Evolutionary conservation across 352 stramenopile species (phyloP).

Genomic region (Globisporangium spinosum): DNA sequence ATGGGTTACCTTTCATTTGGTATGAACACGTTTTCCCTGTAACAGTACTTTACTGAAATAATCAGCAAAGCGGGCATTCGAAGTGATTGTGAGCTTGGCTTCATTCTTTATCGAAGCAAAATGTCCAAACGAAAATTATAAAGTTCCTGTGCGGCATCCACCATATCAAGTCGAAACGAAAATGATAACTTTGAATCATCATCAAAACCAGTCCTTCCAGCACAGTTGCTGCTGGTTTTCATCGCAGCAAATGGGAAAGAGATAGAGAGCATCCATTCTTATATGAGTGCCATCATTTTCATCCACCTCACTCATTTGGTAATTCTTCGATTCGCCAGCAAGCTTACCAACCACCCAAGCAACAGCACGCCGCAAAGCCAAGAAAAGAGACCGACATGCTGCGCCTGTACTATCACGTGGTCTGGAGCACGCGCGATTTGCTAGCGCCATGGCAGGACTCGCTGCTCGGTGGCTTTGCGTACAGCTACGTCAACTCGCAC

Average conservation of each 20-base stretch:
- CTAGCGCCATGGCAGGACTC: constrained; percentile 5
- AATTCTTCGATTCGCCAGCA: not conserved
- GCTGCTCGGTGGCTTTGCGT: not conserved
- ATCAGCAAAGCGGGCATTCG: not conserved
- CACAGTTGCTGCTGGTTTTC: too few relatives aligned
- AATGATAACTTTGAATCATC: not conserved
- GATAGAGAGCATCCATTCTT: not conserved
- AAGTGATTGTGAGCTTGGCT: not conserved
- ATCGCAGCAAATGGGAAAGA: not conserved
- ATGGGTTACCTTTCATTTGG: not conserved
- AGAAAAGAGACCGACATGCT: not conserved
- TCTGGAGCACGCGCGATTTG: not conserved
- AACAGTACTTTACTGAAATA: not conserved
- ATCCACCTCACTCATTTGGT: not conserved
- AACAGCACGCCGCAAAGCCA: not conserved
- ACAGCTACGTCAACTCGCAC: not conserved
- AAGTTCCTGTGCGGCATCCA: not conserved
- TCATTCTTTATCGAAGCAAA: not conserved
- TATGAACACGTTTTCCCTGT: too few relatives aligned
- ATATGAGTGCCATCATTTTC: not conserved
- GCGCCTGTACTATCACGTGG: constrained; percentile 1
- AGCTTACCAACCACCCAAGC: not conserved
- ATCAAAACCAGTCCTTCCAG: not conserved
- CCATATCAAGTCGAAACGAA: not conserved
- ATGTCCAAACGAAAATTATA: not conserved